phyloP scores from a whole-genome alignment of 768 basidiomycete genomes.

The Tricholoma sp. region DNA sequence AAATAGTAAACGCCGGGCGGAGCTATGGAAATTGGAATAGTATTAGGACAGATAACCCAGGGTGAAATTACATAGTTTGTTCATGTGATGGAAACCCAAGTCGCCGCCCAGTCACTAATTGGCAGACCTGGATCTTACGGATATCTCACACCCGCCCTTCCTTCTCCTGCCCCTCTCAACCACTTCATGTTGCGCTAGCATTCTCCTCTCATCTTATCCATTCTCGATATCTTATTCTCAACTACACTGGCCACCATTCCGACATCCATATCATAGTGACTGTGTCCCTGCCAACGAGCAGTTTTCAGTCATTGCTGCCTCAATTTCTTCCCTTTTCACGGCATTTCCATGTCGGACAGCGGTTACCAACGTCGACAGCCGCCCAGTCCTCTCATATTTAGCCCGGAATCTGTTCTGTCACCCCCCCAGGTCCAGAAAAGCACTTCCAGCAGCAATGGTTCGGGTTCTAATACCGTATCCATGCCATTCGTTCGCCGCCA shows the following conservation, averaged over 20 bases:
- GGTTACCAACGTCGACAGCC: slow-evolving; percentile 50
- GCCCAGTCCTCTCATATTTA: slow-evolving; percentile 78
- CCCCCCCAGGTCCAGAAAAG: slow-evolving; percentile 40
- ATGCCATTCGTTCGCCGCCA: slow-evolving; percentile 93
- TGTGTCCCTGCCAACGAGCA: slow-evolving; percentile 9
- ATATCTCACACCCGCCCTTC: slow-evolving; percentile 20
- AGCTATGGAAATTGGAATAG: too few relatives aligned
- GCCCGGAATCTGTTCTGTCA: slow-evolving; percentile 59
- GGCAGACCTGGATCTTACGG: slow-evolving; percentile 4
- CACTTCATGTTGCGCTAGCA: slow-evolving; percentile 28
- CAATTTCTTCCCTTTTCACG: slow-evolving; percentile 11
- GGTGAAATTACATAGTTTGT: too few relatives aligned
- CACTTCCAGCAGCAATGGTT: slow-evolving; percentile 35
- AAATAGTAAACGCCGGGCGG: not conserved
- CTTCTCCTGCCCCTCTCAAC: slow-evolving; percentile 9
- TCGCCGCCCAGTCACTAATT: not conserved
- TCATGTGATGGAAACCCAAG: slow-evolving; percentile 14
- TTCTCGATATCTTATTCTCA: slow-evolving; percentile 14
- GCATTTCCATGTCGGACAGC: slow-evolving; percentile 43
- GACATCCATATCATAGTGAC: slow-evolving; percentile 2
- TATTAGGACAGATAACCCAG: not conserved
- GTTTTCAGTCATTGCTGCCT: slow-evolving; percentile 17
- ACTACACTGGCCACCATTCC: slow-evolving; percentile 16
- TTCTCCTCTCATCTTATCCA: slow-evolving; percentile 8
- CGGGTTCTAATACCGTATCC: slow-evolving; percentile 71